phyloP scores from a whole-genome alignment of 768 basidiomycete species.

The Amanita molliuscula region DNA sequence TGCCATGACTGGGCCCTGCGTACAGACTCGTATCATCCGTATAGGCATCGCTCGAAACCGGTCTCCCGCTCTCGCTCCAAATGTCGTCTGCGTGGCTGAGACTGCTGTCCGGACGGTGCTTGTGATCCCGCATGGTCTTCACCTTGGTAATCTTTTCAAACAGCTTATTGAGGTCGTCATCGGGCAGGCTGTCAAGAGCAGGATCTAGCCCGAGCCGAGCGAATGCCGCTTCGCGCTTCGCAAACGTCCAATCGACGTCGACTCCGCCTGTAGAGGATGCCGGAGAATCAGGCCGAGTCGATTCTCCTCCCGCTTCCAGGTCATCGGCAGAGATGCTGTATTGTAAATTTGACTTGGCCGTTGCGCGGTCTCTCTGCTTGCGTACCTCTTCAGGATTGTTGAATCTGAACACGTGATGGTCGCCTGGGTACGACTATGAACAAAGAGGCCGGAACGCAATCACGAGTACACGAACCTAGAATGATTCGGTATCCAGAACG shows the following conservation, averaged over 20 bases:
- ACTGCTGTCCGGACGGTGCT: conserved; percentile 84
- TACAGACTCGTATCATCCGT: conserved; percentile 88
- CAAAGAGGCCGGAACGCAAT: conserved; percentile 8
- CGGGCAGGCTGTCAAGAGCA: conserved; percentile 83
- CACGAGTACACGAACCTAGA: conserved; percentile 49
- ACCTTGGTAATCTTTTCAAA: conserved; percentile 93
- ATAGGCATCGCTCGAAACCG: conserved; percentile 61
- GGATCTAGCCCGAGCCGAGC: conserved; percentile 83
- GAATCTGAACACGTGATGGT: conserved; percentile 96
- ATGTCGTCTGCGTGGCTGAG: conserved; percentile 78
- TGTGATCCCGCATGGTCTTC: conserved; percentile 79
- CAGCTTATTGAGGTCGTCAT: conserved; percentile 89
- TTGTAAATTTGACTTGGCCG: conserved; percentile 58
- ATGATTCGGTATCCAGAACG: conserved; percentile 95
- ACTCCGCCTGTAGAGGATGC: conserved; percentile 56
- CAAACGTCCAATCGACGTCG: conserved; percentile 96
- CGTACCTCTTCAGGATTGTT: conserved; percentile 94
- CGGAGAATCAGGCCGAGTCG: conserved; percentile 74
- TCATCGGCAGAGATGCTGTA: conserved; percentile 59
- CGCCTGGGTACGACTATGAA: conserved; percentile 32
- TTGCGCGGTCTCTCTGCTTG: conserved; percentile 78
- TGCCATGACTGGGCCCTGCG: conserved; percentile 43
- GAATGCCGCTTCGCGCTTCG: conserved; percentile 87
- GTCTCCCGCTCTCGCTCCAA: conserved; percentile 85
- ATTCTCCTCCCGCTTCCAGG: conserved; percentile 40